Evolutionary conservation across 192 early-diverging fungal species (phyloP), one percentile per base, ranked within the genome.

Genomic region (Neocallimastix lanati): DNA sequence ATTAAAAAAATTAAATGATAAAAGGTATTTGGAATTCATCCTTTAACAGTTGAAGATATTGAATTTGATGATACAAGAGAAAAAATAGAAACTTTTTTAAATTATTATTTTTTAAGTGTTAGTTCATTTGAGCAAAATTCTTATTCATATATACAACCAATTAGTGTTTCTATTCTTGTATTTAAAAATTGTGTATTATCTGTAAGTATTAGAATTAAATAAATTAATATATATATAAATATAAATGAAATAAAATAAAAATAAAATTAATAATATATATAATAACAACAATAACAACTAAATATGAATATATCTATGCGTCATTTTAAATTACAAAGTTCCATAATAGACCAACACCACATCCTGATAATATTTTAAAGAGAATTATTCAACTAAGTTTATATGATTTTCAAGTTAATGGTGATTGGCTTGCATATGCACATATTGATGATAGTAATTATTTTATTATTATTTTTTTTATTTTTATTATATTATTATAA

Each of bases 51-150:
- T 27, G 95, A 99, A 86, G 98, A 99, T 81, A 97, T 99, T 77
- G 91, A 94, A 35, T 93, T 95, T 79, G 89, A 91, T n/a, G 38
- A 30, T 76, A 28, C 33, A 21, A 88, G 96, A 21, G 98, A 99
- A 85, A 98, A 98, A 81, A 95, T 95, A 79, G 96, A 99, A 84
- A 86, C 92, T 33, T 98, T 95, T 84, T 86, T 86, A 78, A 91
- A 94, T 78, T 99, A 99, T 84, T 94, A 93, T 80, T 98, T 98
- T 86, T 90, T 97, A 28, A 92, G 93, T 80, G 96, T 96, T 82
- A 87, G 94, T 36, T 89, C 88, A 16, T 93, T 94, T 82, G 86
- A 86, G 78, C 67, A 82, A 28, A 81, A 86, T 33, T 78, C 84
- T n/a, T 85, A 82, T 77, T 86, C 82, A 35, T 81, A 81, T 35